phyloP scores from a whole-genome alignment of 257 asterid genomes.

The Eucommia ulmoides region DNA sequence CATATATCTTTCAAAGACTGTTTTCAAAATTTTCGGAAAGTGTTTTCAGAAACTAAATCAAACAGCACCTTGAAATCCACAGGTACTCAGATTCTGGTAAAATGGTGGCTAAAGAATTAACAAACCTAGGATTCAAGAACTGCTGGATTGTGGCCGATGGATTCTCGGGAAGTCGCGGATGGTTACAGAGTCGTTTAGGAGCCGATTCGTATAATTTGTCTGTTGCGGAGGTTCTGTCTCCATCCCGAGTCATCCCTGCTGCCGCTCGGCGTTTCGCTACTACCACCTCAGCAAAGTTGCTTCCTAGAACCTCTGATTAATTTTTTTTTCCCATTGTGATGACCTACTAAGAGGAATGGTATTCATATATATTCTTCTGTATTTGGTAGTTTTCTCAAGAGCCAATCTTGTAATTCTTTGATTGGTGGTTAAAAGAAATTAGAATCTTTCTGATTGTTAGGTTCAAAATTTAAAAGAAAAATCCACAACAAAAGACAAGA shows the following conservation, averaged over 20 bases:
- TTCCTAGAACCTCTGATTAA: conserved; percentile 61
- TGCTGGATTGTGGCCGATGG: conserved; percentile 75
- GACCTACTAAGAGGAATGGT: too few relatives aligned
- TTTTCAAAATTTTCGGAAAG: too few relatives aligned
- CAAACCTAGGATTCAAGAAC: conserved; percentile 80
- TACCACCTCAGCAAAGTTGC: conserved; percentile 52
- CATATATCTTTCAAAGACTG: not conserved
- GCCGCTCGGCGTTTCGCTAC: conserved; percentile 45
- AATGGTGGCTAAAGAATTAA: conserved; percentile 64
- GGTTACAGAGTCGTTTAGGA: conserved; percentile 87
- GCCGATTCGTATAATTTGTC: conserved; percentile 63
- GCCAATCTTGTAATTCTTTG: too few relatives aligned
- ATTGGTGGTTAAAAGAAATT: too few relatives aligned
- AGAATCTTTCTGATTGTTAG: too few relatives aligned
- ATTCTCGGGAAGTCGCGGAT: conserved; percentile 83
- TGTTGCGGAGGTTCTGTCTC: conserved; percentile 61
- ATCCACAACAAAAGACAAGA: too few relatives aligned
- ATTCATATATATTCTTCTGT: too few relatives aligned
- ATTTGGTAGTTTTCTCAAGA: too few relatives aligned
- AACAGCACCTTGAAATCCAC: conserved; percentile 8
- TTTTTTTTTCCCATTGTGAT: not conserved
- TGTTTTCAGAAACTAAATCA: not conserved
- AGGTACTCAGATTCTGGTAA: conserved; percentile 86
- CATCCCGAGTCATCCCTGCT: conserved; percentile 60
- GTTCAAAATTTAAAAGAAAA: too few relatives aligned